These are phyloP conservation scores for Jackrogersella multiformis DNA, from an alignment of 495 filamentous ascomycete species.

Conservation along the genomic window DNA sequence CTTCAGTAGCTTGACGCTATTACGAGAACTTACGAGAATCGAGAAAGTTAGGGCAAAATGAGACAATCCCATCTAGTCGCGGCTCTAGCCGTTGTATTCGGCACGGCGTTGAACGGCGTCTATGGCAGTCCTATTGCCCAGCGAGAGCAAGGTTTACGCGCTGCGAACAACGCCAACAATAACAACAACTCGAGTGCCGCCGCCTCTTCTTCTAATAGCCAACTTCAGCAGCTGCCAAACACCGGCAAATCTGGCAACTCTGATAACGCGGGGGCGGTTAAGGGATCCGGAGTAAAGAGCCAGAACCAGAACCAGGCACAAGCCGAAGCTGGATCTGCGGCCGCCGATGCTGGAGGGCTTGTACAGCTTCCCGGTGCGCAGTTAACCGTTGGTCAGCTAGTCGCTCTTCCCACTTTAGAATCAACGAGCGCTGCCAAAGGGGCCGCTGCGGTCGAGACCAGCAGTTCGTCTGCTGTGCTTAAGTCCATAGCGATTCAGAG, in stretches of 20 bases:
- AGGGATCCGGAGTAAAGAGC: not conserved
- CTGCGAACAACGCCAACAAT: not conserved
- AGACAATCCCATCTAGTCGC: slow-evolving; percentile 26
- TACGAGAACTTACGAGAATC: not conserved
- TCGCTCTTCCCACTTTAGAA: slow-evolving; percentile 19
- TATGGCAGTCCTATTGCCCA: slow-evolving; percentile 14
- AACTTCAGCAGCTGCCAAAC: slow-evolving; percentile 12
- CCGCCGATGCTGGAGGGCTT: not conserved
- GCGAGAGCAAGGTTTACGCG: not conserved
- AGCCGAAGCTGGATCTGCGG: not conserved
- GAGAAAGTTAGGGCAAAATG: slow-evolving; percentile 17
- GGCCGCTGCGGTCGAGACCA: not conserved
- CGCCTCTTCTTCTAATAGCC: not conserved
- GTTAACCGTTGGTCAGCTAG: slow-evolving; percentile 30
- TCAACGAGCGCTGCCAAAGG: slow-evolving; percentile 9
- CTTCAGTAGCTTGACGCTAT: not conserved
- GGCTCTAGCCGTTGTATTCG: slow-evolving; percentile 18
- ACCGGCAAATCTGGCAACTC: not conserved
- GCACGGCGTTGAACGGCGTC: slow-evolving; percentile 25
- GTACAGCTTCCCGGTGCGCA: slow-evolving; percentile 27
- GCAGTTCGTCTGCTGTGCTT: slow-evolving; percentile 6
- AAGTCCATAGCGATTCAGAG: slow-evolving; percentile 8
- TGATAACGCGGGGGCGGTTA: not conserved
- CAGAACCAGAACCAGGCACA: slow-evolving; percentile 6
- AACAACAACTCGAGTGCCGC: not conserved